Base-by-base conservation (phyloP, 163 green algal species). In the Scenedesmus sp. region DNA sequence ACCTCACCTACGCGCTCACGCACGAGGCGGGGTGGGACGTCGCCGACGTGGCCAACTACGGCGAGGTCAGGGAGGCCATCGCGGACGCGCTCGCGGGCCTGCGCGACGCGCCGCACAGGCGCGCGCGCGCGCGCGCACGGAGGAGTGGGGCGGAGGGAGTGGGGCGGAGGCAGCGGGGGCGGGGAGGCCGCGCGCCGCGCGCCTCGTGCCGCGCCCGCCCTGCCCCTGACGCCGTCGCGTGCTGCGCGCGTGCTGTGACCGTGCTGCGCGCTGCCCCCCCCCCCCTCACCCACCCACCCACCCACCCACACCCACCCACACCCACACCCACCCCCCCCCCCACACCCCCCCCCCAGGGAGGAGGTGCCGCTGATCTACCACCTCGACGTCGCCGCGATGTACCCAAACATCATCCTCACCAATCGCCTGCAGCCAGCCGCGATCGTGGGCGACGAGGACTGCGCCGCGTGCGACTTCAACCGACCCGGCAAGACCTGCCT, bases 371-470 rank as follows among this genome's bases (percentile, higher is more conserved):
- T 99, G 31, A 98, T 99, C 75, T 99, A 99, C 81, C 96, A 99
- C 82, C 88, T 99, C 70, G 96, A 99, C 82, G 96, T 99, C 31
- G 94, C 96, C 0, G 96, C 96, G 66, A 99, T 99, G 96, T 99
- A 99, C 89, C 96, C 96, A 76, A 99, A 99, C 90, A 99, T 99
- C 91, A 99, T 99, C 85, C 93, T 99, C 60, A 99, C 96, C 71
- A 99, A 99, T 87, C 87, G 95, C 60, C 82, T 92, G 72, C 92
- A 99, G 85, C 96, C 96, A n/a, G 86, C 88, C 9, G 91, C 94
- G 42, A 95, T 98, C 33, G 95, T 98, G 53, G 97, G 81, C 3
- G 95, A 98, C 63, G 94, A 99, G 83, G 89, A 97, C 76, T 99
- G 96, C 84, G 96, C 96, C 9, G 94, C 96, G 3, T 99, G 96